Conservation (phyloP, 805 yeast genomes). For the Metschnikowia proteae region DNA sequence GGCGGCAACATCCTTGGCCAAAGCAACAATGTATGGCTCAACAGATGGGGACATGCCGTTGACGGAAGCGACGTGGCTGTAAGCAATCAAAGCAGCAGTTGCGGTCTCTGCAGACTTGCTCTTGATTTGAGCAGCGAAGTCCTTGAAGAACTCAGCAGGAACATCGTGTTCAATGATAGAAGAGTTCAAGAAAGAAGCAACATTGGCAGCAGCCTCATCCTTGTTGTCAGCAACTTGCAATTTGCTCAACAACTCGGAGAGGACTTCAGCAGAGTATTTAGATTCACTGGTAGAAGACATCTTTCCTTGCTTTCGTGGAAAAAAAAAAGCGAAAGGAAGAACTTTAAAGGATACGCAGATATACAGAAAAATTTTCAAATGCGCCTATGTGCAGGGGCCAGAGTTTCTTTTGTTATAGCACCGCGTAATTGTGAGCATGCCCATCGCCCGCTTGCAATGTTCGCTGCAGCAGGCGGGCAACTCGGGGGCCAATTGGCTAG, state of each 20-base stretch:
- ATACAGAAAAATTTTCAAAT: constrained; percentile 16
- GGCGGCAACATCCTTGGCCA: constrained; percentile 65
- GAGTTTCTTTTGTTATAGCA: constrained; percentile 13
- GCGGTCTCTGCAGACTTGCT: constrained; percentile 65
- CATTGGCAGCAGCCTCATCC: constrained; percentile 80
- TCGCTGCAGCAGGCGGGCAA: background rate
- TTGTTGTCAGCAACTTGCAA: constrained; percentile 89
- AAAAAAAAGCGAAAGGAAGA: constrained; percentile 12
- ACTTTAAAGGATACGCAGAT: constrained; percentile 16
- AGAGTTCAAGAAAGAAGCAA: constrained; percentile 91
- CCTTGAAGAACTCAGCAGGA: constrained; percentile 80
- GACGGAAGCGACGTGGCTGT: constrained; percentile 77
- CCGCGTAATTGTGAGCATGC: constrained; percentile 16
- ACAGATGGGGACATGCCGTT: constrained; percentile 82
- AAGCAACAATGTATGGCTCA: constrained; percentile 89
- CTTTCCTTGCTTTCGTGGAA: constrained; percentile 24
- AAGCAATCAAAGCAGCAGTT: constrained; percentile 79
- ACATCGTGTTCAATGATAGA: constrained; percentile 98
- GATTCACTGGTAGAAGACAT: constrained; percentile 50
- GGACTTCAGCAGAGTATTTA: constrained; percentile 69
- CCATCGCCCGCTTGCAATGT: background rate
- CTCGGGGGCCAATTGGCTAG: no score
- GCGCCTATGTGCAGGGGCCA: constrained; percentile 13
- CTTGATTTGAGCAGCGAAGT: constrained; percentile 69
- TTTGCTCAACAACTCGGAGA: constrained; percentile 89